A percentile compares a stretch with the other conserved stretches of the same genome.
Evolutionary conservation across 352 stramenopile species (phyloP).

Genomic region (Pythium graminicola): DNA sequence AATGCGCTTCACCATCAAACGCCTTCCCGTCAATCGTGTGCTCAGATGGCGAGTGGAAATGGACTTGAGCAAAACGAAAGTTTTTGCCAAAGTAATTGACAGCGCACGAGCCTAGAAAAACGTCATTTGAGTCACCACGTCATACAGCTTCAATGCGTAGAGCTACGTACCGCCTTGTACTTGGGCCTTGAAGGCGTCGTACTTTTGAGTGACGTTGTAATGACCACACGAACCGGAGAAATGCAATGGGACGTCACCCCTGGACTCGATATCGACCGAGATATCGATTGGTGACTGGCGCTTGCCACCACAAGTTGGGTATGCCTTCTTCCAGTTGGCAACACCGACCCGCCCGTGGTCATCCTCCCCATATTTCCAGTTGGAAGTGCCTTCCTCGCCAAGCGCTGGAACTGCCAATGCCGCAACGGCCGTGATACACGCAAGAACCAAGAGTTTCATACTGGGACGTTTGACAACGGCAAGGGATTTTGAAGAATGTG

Average conservation of each 20-base stretch:
- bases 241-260: constrained; percentile 16
- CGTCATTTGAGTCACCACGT: not conserved
- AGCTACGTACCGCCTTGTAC: constrained; percentile 3
- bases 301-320: constrained; percentile 22
- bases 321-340: constrained; percentile 19
- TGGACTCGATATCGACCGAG: constrained; percentile 8
- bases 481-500: too few species aligned
- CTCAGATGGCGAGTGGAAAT: constrained; percentile 33
- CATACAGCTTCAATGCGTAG: not conserved
- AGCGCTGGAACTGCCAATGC: too few species aligned
- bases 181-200: constrained; percentile 23
- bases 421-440: too few species aligned
- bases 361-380: too few species aligned
- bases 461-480: too few species aligned
- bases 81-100: constrained; percentile 14
- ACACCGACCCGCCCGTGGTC: too few species aligned
- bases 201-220: constrained; percentile 15
- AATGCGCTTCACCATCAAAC: constrained; percentile 34
- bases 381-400: too few species aligned
- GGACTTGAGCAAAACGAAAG: constrained; percentile 27
- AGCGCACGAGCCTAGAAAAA: constrained; percentile 9
- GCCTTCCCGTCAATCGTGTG: constrained; percentile 36
- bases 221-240: constrained; percentile 20
- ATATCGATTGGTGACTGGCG: constrained; percentile 32
- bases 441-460: too few species aligned